Conservation (phyloP, 352 stramenopile species). For the Globisporangium recalcitrans region DNA sequence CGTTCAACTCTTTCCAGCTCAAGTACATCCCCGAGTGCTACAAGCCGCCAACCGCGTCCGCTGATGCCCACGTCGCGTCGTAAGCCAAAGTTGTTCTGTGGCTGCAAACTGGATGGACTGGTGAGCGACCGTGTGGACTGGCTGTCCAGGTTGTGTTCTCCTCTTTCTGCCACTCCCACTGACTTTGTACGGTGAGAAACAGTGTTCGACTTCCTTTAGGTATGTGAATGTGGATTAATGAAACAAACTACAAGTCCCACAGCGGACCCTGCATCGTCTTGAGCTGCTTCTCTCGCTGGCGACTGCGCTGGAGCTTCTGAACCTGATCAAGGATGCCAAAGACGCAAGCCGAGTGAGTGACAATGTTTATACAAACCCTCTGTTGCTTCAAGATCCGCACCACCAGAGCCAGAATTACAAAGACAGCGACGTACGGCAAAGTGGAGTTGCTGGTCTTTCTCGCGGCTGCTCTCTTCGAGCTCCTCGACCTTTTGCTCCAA, state of each 20-base stretch:
- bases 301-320: conserved; percentile 69
- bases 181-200: not conserved
- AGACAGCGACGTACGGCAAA: conserved; percentile 33
- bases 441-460: conserved; percentile 58
- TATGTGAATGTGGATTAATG: not conserved
- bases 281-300: conserved; percentile 61
- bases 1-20: conserved; percentile 96
- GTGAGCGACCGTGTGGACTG: not conserved
- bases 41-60: conserved; percentile 80
- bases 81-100: conserved; percentile 21
- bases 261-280: conserved; percentile 62
- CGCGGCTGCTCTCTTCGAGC: conserved; percentile 33
- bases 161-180: not conserved
- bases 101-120: not conserved
- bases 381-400: not conserved
- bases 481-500: conserved; percentile 38
- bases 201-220: not conserved
- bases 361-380: not conserved
- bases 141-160: not conserved
- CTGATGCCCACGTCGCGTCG: conserved; percentile 70
- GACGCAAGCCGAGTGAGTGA: not conserved
- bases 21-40: conserved; percentile 96
- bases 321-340: conserved; percentile 23
- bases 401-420: no score
- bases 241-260: conserved; percentile 35